Evolutionary conservation across 2,329 filamentous ascomycete species (phyloP), one percentile per base, ranked within the genome.

Genomic region (Epicoccum sorghinum): DNA sequence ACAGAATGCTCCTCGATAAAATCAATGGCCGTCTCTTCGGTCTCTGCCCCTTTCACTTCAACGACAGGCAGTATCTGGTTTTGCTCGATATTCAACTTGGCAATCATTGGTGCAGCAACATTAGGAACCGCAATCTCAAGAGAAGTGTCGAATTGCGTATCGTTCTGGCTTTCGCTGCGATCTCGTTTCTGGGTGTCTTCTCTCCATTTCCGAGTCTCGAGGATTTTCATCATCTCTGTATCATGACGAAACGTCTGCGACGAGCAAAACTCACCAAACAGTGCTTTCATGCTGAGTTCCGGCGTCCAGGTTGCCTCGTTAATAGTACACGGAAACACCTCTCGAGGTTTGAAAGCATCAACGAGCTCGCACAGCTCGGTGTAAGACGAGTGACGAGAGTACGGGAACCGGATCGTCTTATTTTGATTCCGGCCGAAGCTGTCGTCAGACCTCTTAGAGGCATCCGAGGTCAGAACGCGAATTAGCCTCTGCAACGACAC

Each of bases 311-410:
- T 76, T 0, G 73, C 65, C 13, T 82, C 74, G 56, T 91, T 82
- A 2, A 80, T 75, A 0, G 91, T 96, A 67, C 92, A 96, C 0
- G 93, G 91, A 78, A 89, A 89, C 2, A 97, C 79, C 64, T 97
- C 91, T 40, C 77, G 84, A 0, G 92, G 92, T 25, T 78, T 83
- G 63, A 97, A 89, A 0, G 80, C 79, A 3, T 79, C 70, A 1
- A 96, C 80, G 0, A 97, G 77, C 47, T 86, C 76, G 59, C 90
- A 89, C 3, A 96, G 82, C 70, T 97, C 93, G 0, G 80, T 78
- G 56, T 95, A 93, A 0, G 91, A 96, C 0, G 93, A 96, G 72
- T 98, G 93, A 1, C 93, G 84, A 0, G 93, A 93, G 68, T 93
- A 97, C 0, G 93, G 90, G 61, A 96, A 97, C 18, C 77, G 80